Base-by-base conservation (phyloP, 1,284 basidiomycete genomes). In the Austropuccinia psidii region DNA sequence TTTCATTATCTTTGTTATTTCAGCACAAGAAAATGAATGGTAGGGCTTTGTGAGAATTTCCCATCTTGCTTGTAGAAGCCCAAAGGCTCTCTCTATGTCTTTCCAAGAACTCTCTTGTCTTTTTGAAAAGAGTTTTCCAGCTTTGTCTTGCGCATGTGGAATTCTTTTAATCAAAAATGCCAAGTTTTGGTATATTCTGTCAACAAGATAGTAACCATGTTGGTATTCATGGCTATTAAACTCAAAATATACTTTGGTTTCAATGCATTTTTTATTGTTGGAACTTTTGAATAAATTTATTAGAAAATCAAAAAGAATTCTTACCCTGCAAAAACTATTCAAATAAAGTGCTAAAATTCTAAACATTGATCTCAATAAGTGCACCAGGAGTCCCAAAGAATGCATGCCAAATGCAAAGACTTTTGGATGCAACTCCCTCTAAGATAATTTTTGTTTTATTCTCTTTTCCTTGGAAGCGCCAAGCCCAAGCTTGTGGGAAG, bases 341-440 rank as follows among this genome's bases (percentile, higher is more conserved):
- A 37, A 69, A 69, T 0, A 69, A 11, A 19, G 49, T 35, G 8
- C 19, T 45, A 2, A 8, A 33, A 35, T 69, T 35, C 1, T 58
- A n/a, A 39, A 69, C 11, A 35, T 69, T 69, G 41, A 69, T 27
- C 11, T 69, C 41, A n/a, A 62, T 73, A 24, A 73, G 31, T 5
- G 57, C 47, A 8, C 69, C 69, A 29, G 57, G 69, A 19, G 27
- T 45, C 2, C 54, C 67, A 58, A 69, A 58, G 35, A 60, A 69
- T 17, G 13, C 31, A 58, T 69, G 67, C 67, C 67, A 69, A 31
- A 70, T 47, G 41, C 55, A 60, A 0, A 43, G n/a, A 37, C 60
- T 17, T 21, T 58, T 33, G 8, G 54, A 58, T 1, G 55, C 29
- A 13, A 33, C n/a, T 17, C 24, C 55, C 24, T 70, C 55, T 3